phyloP scores from a whole-genome alignment of 306 rosid species.

The Heteromeles arbutifolia region DNA sequence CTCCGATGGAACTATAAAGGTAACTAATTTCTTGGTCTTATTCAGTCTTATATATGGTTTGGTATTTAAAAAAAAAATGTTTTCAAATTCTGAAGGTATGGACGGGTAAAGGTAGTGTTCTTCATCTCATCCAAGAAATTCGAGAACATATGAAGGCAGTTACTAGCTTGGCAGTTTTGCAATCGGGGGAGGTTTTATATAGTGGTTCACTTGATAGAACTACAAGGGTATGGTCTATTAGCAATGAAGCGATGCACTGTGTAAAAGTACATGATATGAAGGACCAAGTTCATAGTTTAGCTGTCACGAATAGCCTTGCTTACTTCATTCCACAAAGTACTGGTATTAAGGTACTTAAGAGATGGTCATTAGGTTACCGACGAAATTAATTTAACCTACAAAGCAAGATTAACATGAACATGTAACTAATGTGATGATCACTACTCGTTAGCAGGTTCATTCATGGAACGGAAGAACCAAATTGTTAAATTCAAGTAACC shows the following conservation, averaged over 20 bases:
- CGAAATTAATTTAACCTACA: background rate
- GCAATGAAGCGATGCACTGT: constrained; percentile 44
- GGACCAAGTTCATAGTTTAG: constrained; percentile 71
- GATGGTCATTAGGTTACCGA: background rate
- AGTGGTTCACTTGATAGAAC: constrained; percentile 90
- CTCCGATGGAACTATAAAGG: constrained; percentile 94
- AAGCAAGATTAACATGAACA: background rate
- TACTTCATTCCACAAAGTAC: constrained; percentile 74
- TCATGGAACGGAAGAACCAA: constrained; percentile 58
- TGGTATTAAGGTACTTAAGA: constrained; percentile 64
- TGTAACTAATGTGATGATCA: background rate
- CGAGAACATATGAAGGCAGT: constrained; percentile 75
- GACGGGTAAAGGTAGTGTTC: constrained; percentile 53
- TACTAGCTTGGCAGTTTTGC: constrained; percentile 53
- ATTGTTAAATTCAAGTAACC: constrained; percentile 52
- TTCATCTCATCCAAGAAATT: constrained; percentile 63
- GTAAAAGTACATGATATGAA: constrained; percentile 67
- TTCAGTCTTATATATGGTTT: background rate
- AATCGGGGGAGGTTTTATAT: constrained; percentile 51
- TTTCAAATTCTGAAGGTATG: constrained; percentile 57
- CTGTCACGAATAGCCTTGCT: constrained; percentile 35
- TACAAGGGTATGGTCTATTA: constrained; percentile 72
- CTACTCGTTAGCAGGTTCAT: constrained; percentile 37
- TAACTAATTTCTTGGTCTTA: constrained; percentile 18
- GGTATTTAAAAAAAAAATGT: background rate